These are phyloP conservation scores for Asterophora parasitica DNA, from an alignment of 768 basidiomycete genomes.

Conservation along the genomic window DNA sequence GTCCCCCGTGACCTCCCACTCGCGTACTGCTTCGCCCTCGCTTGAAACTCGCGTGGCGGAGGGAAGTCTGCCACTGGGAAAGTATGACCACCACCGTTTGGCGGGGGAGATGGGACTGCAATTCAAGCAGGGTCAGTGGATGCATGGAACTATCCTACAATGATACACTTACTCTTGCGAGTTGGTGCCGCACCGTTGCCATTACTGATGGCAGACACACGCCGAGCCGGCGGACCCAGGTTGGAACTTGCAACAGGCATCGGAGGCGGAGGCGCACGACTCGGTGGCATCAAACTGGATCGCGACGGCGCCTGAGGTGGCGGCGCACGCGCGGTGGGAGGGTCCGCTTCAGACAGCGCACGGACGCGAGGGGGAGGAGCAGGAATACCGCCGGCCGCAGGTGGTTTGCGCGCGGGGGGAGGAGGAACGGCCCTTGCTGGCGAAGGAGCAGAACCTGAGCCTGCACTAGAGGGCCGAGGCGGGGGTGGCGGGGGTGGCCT, in stretches of 20 bases:
- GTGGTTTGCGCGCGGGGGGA: conserved; percentile 36
- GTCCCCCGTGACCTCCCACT: conserved; percentile 69
- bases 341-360: conserved; percentile 40
- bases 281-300: conserved; percentile 24
- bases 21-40: conserved; percentile 48
- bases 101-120: conserved; percentile 46
- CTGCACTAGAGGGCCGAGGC: conserved; percentile 33
- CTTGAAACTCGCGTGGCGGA: conserved; percentile 61
- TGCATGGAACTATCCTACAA: background rate
- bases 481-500: conserved; percentile 33
- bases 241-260: background rate
- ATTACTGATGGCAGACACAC: conserved; percentile 7
- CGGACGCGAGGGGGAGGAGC: conserved; percentile 34
- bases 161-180: conserved; percentile 42
- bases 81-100: conserved; percentile 60
- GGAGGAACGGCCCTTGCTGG: conserved; percentile 31
- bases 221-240: conserved; percentile 9
- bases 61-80: conserved; percentile 81
- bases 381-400: conserved; percentile 19
- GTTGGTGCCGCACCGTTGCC: conserved; percentile 30
- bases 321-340: conserved; percentile 28
- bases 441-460: conserved; percentile 15
- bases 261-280: background rate
- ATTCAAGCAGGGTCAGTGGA: background rate
- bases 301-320: conserved; percentile 25